Base-by-base conservation (phyloP, 208 protist species). In the Herpetomonas samuelpessoai region DNA sequence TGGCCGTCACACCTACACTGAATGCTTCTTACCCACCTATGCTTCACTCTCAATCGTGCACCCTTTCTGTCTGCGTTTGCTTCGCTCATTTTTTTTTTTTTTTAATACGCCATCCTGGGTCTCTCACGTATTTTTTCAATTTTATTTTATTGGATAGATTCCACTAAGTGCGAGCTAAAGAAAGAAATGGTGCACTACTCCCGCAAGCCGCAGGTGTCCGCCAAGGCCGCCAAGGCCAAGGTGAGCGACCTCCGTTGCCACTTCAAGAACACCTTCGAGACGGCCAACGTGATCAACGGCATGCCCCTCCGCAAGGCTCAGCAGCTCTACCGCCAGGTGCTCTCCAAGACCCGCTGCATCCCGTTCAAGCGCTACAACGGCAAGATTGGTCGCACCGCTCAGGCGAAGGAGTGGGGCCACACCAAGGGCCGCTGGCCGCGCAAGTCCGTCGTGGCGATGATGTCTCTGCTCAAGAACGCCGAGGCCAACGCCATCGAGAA, bases 211-310 rank as follows among this genome's bases (percentile, higher is more conserved):
- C 83, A 95, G 82, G 86, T 92, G 57, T 88, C 81, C 51, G 82
- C 83, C 56, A 95, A 95, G 86, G 79, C 57, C 63, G 79, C 87
- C 28, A 92, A 81, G 66, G 78, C 82, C 27, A 83, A 86, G 79
- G 65, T 76, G 31, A 80, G 76, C 54, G 71, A 90, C 62, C 62
- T 93, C 45, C 76, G 86, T 22, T 88, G 88, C 69, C 83, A 91
- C 77, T 71, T 52, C 65, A 98, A 98, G 85, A 98, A 97, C 77
- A 98, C 96, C 47, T 88, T 87, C 59, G 89, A 98, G 77, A 97
- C 91, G 10, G 93, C 86, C 39, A 88, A 93, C 65, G 92, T 95
- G 48, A 80, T 98, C 71, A 91, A 92, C 65, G 93, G 93, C 49
- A 96, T 97, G 83, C 81, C 86, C 18, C 79, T 97, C 54, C 74